Evolutionary conservation across 1,284 basidiomycete genomes (phyloP), one percentile per base, ranked within the genome.

Genomic region (Pterulicium gracile): DNA sequence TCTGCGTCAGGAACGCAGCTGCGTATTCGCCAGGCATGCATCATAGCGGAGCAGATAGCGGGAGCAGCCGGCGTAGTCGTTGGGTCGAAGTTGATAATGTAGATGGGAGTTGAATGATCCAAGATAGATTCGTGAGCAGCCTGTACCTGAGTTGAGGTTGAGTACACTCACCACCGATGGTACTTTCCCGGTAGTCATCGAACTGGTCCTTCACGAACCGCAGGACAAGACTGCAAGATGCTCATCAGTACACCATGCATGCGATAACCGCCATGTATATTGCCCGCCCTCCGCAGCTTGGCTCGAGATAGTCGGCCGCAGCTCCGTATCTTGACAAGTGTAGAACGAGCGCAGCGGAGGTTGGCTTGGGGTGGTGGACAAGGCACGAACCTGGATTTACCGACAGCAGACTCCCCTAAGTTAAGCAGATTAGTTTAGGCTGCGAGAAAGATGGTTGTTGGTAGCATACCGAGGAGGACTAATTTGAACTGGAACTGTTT

Each of bases 201-300:
- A 98, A 98, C 63, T 98, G 93, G 64, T 96, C 88, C 65, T 95
- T 89, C 55, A 98, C 94, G 59, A 98, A 98, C 49, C 93, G 78
- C 53, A 98, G 70, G 47, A 98, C 95, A 50, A 98, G 68, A 69
- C 90, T 94, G 59, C 47, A 54, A 49, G 54, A 45, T n/a, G 21
- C 40, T 44, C 34, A 50, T 40, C 17, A 15, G 27, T 34, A 34
- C 27, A 10, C 15, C 15, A 15, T 15, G 27, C 27, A 34, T 10
- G 10, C 15, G 27, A 15, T 10, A 34, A 15, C 15, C 12, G 27
- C 27, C 12, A 34, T 15, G 15, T 34, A 34, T 34, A 10, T n/a
- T n/a, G n/a, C n/a, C n/a, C n/a, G n/a, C n/a, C n/a, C n/a, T n/a
- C n/a, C n/a, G n/a, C n/a, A n/a, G n/a, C n/a, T n/a, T n/a, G n/a